Evolutionary conservation across 345 rosid genomes (phyloP), one percentile per base, ranked within the genome.

Genomic region (Euclidium syriacum): DNA sequence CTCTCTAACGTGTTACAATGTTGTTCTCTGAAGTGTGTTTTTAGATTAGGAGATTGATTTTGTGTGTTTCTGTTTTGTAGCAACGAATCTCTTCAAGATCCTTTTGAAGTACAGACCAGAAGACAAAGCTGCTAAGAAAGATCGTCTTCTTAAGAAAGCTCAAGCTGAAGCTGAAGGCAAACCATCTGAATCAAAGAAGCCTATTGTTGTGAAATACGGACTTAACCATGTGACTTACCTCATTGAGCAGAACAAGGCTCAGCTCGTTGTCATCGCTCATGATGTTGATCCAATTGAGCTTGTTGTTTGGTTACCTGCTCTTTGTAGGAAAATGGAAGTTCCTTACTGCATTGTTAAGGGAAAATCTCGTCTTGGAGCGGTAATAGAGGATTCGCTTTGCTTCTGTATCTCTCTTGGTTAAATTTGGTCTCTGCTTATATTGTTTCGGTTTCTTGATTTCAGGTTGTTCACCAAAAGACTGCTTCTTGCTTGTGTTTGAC

Each of bases 271-370:
- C 42, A 88, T 87, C 9, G 95, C 95, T 16, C 95, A 85, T 46
- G 95, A 87, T 68, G 95, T 87, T 14, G 91, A 87, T 62, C 95
- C 95, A 10, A 87, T 87, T 24, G 95, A 87, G 78, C 71, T 87
- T 76, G 95, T 87, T 40, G 89, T 87, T 3, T 87, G 95, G 95
- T 70, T 87, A 20, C 95, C 95, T 38, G 87, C 95, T n/a, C 61
- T 87, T 11, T 87, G 95, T 72, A 81, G 95, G 34, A 87, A 87
- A 74, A 84, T 87, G 91, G 95, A 87, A 74, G 83, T 87, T 25
- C 95, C 95, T 0, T 85, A 87, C 76, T 74, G 89, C 79, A 83
- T 87, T 52, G 95, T 87, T 64, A 87, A 85, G 77, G 91, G 91
- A 3, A 87, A 87, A 64, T 68, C 95, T 4, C 83, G 95, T 8